Conservation (phyloP, 2,329 filamentous ascomycete genomes). For the Gnomoniopsis sp. region DNA sequence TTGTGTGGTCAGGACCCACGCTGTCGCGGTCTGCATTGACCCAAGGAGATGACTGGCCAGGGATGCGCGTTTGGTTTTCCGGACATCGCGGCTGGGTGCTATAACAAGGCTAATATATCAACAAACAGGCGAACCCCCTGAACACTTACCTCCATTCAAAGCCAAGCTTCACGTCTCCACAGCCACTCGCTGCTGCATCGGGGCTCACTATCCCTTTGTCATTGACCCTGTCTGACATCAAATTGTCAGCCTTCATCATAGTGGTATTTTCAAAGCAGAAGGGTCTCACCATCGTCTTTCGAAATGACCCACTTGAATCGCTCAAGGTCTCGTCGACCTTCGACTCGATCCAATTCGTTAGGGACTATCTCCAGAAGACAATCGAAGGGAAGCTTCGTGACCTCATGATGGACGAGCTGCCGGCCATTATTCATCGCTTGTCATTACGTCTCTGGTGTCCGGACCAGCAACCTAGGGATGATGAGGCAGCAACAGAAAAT, state of each 20-base stretch:
- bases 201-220: slow-evolving; percentile 96
- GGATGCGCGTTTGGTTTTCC: slow-evolving; percentile 31
- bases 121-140: slow-evolving; percentile 77
- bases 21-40: slow-evolving; percentile 28
- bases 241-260: slow-evolving; percentile 94
- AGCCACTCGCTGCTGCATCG: slow-evolving; percentile 85
- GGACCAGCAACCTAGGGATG: slow-evolving; percentile 71
- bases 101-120: slow-evolving; percentile 46
- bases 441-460: slow-evolving; percentile 88
- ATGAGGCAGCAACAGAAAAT: slow-evolving; percentile 51
- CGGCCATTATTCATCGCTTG: slow-evolving; percentile 90
- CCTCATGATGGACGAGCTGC: slow-evolving; percentile 96
- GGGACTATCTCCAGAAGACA: slow-evolving; percentile 92
- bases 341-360: slow-evolving; percentile 96
- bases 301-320: slow-evolving; percentile 96
- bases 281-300: slow-evolving; percentile 91
- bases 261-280: slow-evolving; percentile 97
- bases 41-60: slow-evolving; percentile 30
- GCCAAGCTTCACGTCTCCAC: slow-evolving; percentile 86
- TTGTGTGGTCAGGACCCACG: neutral
- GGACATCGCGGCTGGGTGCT: slow-evolving; percentile 27
- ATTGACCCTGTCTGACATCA: slow-evolving; percentile 93
- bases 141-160: slow-evolving; percentile 94
- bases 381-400: slow-evolving; percentile 92
- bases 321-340: slow-evolving; percentile 98